Percentiles rank a stretch among this genome's conserved stretches.
Evolutionary conservation across 2,329 filamentous ascomycete genomes (phyloP).

Genomic region (Periconia digitata): DNA sequence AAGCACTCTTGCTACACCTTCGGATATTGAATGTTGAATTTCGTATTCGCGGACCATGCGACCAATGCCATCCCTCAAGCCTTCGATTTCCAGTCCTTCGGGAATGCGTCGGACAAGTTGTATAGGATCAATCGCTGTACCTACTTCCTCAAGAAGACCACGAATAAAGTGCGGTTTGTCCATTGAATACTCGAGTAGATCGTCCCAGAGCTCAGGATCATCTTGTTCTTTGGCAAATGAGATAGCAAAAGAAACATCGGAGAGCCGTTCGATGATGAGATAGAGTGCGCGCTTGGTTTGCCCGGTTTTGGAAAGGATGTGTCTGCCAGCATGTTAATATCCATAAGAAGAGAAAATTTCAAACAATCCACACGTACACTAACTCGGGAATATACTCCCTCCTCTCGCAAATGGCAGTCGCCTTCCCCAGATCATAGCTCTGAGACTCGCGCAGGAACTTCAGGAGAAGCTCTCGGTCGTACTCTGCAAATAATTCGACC

Average conservation of each 20-base stretch:
- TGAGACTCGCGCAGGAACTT: slow-evolving; percentile 83
- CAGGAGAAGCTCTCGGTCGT: slow-evolving; percentile 79
- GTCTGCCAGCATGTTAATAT: slow-evolving; percentile 44
- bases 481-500: slow-evolving; percentile 81
- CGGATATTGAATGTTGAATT: slow-evolving; percentile 88
- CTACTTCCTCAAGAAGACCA: slow-evolving; percentile 87
- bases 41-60: slow-evolving; percentile 96
- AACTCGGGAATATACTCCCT: slow-evolving; percentile 84
- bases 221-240: slow-evolving; percentile 92
- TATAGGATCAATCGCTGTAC: slow-evolving; percentile 90
- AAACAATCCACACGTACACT: slow-evolving; percentile 54
- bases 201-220: slow-evolving; percentile 91
- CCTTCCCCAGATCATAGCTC: slow-evolving; percentile 82
- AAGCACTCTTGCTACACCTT: slow-evolving; percentile 83
- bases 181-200: slow-evolving; percentile 94
- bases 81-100: slow-evolving; percentile 88
- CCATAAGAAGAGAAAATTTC: neutral
- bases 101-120: slow-evolving; percentile 87
- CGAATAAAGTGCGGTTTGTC: slow-evolving; percentile 95
- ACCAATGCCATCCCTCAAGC: slow-evolving; percentile 81
- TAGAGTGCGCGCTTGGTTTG: slow-evolving; percentile 89
- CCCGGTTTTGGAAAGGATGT: slow-evolving; percentile 91
- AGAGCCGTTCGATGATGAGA: slow-evolving; percentile 90
- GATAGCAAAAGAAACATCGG: slow-evolving; percentile 89
- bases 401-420: slow-evolving; percentile 75